Evolutionary conservation across 2,329 filamentous ascomycete species (phyloP), one percentile per base, ranked within the genome.

Genomic region (Aspergillus tamarii): DNA sequence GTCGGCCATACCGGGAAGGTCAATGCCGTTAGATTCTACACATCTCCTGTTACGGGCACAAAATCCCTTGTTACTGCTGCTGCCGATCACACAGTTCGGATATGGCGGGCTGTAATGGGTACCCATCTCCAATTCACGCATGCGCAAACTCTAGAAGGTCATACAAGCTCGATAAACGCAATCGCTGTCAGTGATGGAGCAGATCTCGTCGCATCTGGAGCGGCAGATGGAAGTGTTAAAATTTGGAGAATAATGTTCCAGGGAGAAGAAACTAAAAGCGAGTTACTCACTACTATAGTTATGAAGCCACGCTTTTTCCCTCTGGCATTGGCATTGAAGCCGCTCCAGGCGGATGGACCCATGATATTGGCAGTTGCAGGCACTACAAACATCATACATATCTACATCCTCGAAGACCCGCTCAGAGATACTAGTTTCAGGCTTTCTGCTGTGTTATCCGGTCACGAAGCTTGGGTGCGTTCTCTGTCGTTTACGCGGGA

Each of bases 391-490:
- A 86, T 84, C n/a, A 87, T 99, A 54, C 93, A 97, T 70, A 83
- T 98, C 12, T 94, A 91, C 69, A 86, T 90, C 43, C 83, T 89
- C 2, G 80, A 85, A 62, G 73, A 82, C 39, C 72, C 75, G 8
- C 60, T 70, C 19, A 70, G 76, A 8, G 70, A 75, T 1, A 68
- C 76, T 3, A 78, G 85, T 1, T 97, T 97, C 70, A 83, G 84
- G 32, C 84, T 91, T 9, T 89, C 91, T 65, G 91, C 93, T 14
- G 94, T 89, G 0, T 84, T 99, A 23, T 85, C 88, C 0, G 95
- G 95, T 4, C 95, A 99, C 72, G 95, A 99, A 78, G 94, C 92
- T 62, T 99, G 95, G 95, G 88, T 99, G 54, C 86, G 94, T 55
- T 94, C 93, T 16, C 83, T 99, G 14, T 89, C 89, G 66, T 95